These are phyloP conservation scores for Limtongia smithiae DNA, from an alignment of 805 yeast species.

Conservation along the genomic window DNA sequence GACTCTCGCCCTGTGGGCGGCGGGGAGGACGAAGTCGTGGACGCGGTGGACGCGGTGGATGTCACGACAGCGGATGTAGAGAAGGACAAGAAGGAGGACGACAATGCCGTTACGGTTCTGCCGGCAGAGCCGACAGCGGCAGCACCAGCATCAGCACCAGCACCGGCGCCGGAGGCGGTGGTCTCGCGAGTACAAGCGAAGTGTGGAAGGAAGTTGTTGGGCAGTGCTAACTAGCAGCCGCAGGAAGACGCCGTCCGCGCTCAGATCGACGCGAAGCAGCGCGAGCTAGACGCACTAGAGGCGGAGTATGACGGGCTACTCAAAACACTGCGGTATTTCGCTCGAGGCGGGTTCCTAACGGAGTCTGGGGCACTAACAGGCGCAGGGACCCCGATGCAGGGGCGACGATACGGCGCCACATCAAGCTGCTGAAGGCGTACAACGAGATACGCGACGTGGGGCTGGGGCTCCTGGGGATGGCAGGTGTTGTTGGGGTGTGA, in stretches of 20 bases:
- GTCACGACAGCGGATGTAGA: too few relatives aligned
- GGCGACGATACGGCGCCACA: constrained; percentile 49
- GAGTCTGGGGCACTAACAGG: background rate
- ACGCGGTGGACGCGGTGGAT: too few relatives aligned
- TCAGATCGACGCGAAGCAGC: constrained; percentile 22
- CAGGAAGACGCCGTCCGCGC: constrained; percentile 15
- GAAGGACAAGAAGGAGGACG: too few relatives aligned
- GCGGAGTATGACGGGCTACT: constrained; percentile 14
- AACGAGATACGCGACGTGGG: constrained; percentile 65
- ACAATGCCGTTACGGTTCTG: too few relatives aligned
- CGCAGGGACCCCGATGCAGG: constrained; percentile 40
- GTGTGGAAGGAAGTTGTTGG: too few relatives aligned
- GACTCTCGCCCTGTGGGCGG: too few relatives aligned
- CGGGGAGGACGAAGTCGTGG: too few relatives aligned
- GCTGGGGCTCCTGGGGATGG: constrained; percentile 51
- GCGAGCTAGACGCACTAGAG: constrained; percentile 12
- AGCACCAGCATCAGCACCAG: too few relatives aligned
- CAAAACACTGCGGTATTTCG: constrained; percentile 14
- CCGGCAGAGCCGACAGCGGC: too few relatives aligned
- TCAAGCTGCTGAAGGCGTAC: constrained; percentile 51
- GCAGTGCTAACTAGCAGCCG: background rate
- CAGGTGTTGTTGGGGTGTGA: too few relatives aligned
- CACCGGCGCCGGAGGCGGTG: too few relatives aligned
- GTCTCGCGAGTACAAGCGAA: too few relatives aligned
- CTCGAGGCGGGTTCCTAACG: background rate